Conservation (phyloP, 805 yeast genomes). For the Suhomyces xylopsoci region DNA sequence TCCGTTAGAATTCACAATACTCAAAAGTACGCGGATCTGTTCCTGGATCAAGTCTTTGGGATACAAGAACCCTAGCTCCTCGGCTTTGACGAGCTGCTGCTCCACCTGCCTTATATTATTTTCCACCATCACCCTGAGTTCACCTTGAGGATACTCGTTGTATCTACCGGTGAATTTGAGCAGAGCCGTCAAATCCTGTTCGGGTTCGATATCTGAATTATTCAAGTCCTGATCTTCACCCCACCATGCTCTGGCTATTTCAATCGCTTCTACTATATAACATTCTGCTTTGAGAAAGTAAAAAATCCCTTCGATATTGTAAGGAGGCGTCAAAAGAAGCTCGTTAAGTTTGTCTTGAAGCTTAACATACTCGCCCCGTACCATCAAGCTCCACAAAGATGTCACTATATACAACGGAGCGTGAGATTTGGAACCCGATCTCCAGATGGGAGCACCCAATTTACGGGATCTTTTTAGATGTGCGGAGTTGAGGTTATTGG, state of each 20-base stretch:
- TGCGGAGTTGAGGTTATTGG: slow-evolving; percentile 9
- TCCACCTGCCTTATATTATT: not conserved
- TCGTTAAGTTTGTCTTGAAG: slow-evolving; percentile 35
- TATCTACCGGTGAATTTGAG: not conserved
- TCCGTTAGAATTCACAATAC: not conserved
- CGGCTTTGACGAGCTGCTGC: slow-evolving; percentile 16
- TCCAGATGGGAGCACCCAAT: slow-evolving; percentile 35
- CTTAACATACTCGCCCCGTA: slow-evolving; percentile 30
- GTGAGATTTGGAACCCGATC: slow-evolving; percentile 38
- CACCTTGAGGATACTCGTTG: not conserved
- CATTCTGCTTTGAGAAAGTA: slow-evolving; percentile 35
- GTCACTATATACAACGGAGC: slow-evolving; percentile 41
- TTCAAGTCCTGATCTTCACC: not conserved
- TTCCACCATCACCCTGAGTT: not conserved
- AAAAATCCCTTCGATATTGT: slow-evolving; percentile 38
- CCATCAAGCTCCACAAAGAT: slow-evolving; percentile 41
- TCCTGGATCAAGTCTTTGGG: slow-evolving; percentile 19
- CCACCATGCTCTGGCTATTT: slow-evolving; percentile 13
- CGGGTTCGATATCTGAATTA: not conserved
- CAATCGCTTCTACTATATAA: slow-evolving; percentile 20
- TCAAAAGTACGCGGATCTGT: not conserved
- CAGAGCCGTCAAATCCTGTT: not conserved
- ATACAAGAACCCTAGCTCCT: slow-evolving; percentile 20
- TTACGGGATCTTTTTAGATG: slow-evolving; percentile 2
- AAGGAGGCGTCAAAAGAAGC: slow-evolving; percentile 42